Base-by-base conservation (phyloP, 192 early-diverging fungal genomes). In the Rhizophagus sp. region DNA sequence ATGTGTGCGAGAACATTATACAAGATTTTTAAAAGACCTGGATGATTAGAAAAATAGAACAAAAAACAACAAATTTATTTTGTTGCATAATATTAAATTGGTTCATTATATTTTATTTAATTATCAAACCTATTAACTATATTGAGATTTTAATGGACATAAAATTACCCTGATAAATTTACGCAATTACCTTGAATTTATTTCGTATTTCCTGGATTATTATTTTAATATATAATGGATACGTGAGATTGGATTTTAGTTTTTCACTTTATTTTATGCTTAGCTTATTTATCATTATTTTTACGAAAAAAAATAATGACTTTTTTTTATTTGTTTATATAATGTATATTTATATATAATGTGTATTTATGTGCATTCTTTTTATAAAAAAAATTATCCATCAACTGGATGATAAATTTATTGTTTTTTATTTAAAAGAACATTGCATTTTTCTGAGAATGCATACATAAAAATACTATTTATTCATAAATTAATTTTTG, bases 401-500 rank as follows among this genome's bases (percentile, higher is more conserved):
- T 57, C 52, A 57, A 57, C 52, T 57, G 52, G 52, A 57, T 57
- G 19, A 57, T 57, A 57, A 22, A 22, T 57, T 57, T 57, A 7
- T 22, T 57, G 1, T 22, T 57, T n/a, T 41, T 25, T 15, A 13
- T n/a, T 41, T 41, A 5, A 57, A 57, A 11, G 11, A 41, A 47
- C 11, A 22, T 57, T 7, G 12, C 15, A 19, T 22, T 19, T 57
- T 17, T 57, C 39, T 41, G 17, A 22, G 6, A 57, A 24, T 63
- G 30, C 34, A 12, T 47, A 12, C 1, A 47, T 12, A 47, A 66
- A 36, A 15, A 66, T 17, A 27, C 25, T 27, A 22, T 33, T 44
- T 84, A 85, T 88, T 94, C 93, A 88, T 94, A 94, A 88, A 95
- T 92, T 78, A 93, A 83, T 62, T 80, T 68, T 73, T 95, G 33